These are phyloP conservation scores for Penstemon barbatus DNA, from an alignment of 257 asterid genomes.

Conservation along the genomic window DNA sequence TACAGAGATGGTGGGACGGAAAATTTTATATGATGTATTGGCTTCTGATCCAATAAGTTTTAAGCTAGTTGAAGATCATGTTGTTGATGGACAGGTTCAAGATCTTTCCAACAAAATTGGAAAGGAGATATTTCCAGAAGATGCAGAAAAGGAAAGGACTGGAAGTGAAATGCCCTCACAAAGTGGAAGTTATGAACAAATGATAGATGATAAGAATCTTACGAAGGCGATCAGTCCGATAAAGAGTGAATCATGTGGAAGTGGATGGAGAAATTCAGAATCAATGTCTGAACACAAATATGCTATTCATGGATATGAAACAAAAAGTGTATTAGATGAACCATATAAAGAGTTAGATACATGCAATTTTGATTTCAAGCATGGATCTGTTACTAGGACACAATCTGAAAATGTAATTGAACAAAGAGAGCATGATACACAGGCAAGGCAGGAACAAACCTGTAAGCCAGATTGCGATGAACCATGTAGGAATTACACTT, in stretches of 20 bases:
- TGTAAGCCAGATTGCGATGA: constrained; percentile 37
- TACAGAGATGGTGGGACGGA: constrained; percentile 33
- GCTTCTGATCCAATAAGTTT: constrained; percentile 27
- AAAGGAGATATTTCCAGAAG: constrained; percentile 30
- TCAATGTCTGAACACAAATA: constrained; percentile 27
- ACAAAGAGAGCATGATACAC: constrained; percentile 31
- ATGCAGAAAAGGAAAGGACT: constrained; percentile 41
- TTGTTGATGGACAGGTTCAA: constrained; percentile 30
- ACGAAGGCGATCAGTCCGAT: constrained; percentile 22
- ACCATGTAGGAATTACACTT: constrained; percentile 31
- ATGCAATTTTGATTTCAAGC: constrained; percentile 28
- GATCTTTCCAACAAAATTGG: constrained; percentile 31
- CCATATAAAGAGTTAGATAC: constrained; percentile 29
- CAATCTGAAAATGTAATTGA: constrained; percentile 29
- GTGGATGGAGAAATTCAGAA: constrained; percentile 33
- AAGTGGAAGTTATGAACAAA: constrained; percentile 29
- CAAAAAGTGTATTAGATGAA: constrained; percentile 31
- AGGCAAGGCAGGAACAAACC: constrained; percentile 19
- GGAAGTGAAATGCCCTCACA: constrained; percentile 36
- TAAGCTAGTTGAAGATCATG: constrained; percentile 26
- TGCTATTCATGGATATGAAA: constrained; percentile 30
- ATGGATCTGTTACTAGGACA: constrained; percentile 29
- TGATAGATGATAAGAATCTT: constrained; percentile 24
- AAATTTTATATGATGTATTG: constrained; percentile 32
- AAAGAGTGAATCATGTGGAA: constrained; percentile 33